Evolutionary conservation across 1,284 basidiomycete species (phyloP).

Genomic region (Vanrija sp.): DNA sequence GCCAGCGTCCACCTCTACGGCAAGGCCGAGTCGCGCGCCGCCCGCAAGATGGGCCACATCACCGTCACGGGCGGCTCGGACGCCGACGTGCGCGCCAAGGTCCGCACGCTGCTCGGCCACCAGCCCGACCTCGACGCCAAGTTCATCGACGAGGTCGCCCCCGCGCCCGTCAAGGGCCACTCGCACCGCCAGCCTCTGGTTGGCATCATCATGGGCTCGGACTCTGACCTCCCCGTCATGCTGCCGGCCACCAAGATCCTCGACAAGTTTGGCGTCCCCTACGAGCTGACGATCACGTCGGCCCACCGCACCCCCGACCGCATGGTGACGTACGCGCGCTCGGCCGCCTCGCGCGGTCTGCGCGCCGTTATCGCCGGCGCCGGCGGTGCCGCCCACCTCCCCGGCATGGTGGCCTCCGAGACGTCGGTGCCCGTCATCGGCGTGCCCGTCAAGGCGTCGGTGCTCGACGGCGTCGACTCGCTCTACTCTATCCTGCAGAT

Average conservation of each 20-base stretch:
- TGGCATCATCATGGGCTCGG: slow-evolving; percentile 96
- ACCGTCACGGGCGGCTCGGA: slow-evolving; percentile 83
- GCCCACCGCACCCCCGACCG: slow-evolving; percentile 92
- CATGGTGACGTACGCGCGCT: slow-evolving; percentile 75
- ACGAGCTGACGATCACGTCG: slow-evolving; percentile 92
- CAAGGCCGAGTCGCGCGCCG: slow-evolving; percentile 81
- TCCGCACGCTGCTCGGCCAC: slow-evolving; percentile 67
- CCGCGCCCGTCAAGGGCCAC: slow-evolving; percentile 45
- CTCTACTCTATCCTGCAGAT: slow-evolving; percentile 98
- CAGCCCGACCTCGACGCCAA: slow-evolving; percentile 57
- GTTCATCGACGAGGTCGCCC: slow-evolving; percentile 57
- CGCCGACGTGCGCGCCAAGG: slow-evolving; percentile 64
- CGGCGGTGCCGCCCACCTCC: slow-evolving; percentile 93
- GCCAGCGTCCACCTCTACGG: slow-evolving; percentile 88
- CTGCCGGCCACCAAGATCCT: slow-evolving; percentile 82
- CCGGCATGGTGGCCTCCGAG: slow-evolving; percentile 97
- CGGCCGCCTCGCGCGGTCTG: slow-evolving; percentile 69
- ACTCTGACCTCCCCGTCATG: slow-evolving; percentile 95
- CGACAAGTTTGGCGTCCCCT: slow-evolving; percentile 75
- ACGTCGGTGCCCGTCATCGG: slow-evolving; percentile 91
- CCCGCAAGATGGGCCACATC: slow-evolving; percentile 97
- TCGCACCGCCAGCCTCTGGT: slow-evolving; percentile 75
- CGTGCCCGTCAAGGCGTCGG: slow-evolving; percentile 93
- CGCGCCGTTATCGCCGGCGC: slow-evolving; percentile 88
- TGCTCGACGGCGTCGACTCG: slow-evolving; percentile 92